Percentiles rank a stretch among this genome's conserved stretches.
These are phyloP conservation scores for Podospora australis DNA, from an alignment of 495 filamentous ascomycete species.

Conservation along the genomic window DNA sequence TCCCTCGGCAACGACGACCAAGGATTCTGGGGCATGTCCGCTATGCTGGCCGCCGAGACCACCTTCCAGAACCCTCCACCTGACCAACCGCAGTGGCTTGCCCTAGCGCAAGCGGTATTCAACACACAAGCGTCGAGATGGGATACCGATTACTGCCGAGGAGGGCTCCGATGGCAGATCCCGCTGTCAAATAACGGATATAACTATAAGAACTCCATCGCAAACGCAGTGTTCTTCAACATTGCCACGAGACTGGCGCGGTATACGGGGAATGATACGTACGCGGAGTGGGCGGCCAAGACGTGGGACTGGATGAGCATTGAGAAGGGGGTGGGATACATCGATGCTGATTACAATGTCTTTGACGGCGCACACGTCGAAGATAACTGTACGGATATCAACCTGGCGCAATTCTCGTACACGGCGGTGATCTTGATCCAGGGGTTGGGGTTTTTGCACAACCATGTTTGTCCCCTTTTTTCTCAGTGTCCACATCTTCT, in stretches of 20 bases:
- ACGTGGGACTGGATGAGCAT: slow-evolving; percentile 76
- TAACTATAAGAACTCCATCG: slow-evolving; percentile 68
- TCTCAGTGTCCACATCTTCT: not conserved
- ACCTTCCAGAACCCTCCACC: slow-evolving; percentile 51
- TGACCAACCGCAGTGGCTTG: slow-evolving; percentile 54
- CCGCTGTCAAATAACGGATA: slow-evolving; percentile 64
- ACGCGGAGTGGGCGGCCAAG: slow-evolving; percentile 65
- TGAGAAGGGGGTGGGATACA: slow-evolving; percentile 51
- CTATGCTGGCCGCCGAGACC: slow-evolving; percentile 59
- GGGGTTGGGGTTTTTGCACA: slow-evolving; percentile 64
- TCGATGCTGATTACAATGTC: slow-evolving; percentile 51
- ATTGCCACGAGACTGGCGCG: slow-evolving; percentile 63
- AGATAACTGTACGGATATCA: slow-evolving; percentile 47
- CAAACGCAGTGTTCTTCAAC: slow-evolving; percentile 77
- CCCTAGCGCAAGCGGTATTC: slow-evolving; percentile 66
- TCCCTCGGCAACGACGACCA: slow-evolving; percentile 73
- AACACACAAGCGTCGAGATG: slow-evolving; percentile 56
- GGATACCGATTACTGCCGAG: slow-evolving; percentile 52
- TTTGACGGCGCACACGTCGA: slow-evolving; percentile 57
- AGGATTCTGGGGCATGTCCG: slow-evolving; percentile 61
- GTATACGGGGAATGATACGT: slow-evolving; percentile 71
- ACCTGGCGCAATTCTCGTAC: slow-evolving; percentile 57
- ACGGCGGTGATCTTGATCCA: slow-evolving; percentile 58
- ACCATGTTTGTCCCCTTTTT: slow-evolving; percentile 42
- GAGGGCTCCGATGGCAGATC: slow-evolving; percentile 73